Percentiles rank a stretch among this genome's conserved stretches.
phyloP scores from a whole-genome alignment of 495 filamentous ascomycete species.

The Sporormia fimetaria region DNA sequence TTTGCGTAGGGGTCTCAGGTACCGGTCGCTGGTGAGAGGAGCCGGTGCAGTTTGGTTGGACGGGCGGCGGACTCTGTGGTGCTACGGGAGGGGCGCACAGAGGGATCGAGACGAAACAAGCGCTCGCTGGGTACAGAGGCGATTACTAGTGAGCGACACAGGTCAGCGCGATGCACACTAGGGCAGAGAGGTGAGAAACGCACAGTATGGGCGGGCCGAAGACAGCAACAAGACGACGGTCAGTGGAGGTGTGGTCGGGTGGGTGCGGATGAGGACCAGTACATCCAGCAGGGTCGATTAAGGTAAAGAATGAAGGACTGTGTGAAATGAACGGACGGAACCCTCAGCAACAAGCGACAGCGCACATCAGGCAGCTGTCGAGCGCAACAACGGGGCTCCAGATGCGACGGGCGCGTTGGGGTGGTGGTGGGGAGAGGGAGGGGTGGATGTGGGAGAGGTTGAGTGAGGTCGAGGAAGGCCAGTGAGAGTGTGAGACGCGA shows the following conservation, averaged over 20 bases:
- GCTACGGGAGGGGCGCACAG: slow-evolving; percentile 18
- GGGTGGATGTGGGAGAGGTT: slow-evolving; percentile 1
- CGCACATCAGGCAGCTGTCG: slow-evolving; percentile 9
- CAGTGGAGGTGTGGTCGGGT: neutral
- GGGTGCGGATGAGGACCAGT: slow-evolving; percentile 18
- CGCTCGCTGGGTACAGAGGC: slow-evolving; percentile 20
- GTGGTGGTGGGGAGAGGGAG: slow-evolving; percentile 5
- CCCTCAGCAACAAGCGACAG: slow-evolving; percentile 19
- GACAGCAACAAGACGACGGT: slow-evolving; percentile 8
- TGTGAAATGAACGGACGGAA: slow-evolving; percentile 24
- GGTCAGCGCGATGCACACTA: slow-evolving; percentile 18
- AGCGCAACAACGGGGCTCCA: slow-evolving; percentile 20
- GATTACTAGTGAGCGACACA: slow-evolving; percentile 16
- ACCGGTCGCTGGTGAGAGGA: slow-evolving; percentile 9
- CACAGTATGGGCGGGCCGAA: neutral
- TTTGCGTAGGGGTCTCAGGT: slow-evolving; percentile 12
- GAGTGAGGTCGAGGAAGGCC: neutral
- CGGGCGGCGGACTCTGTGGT: slow-evolving; percentile 7
- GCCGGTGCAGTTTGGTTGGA: slow-evolving; percentile 13
- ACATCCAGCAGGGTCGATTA: slow-evolving; percentile 23
- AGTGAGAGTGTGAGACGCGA: neutral
- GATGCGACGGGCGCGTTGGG: slow-evolving; percentile 1
- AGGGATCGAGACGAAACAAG: slow-evolving; percentile 24
- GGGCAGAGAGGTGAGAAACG: neutral
- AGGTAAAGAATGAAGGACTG: slow-evolving; percentile 26